These are phyloP conservation scores for Tillandsia fasciculata DNA, from an alignment of 176 grass and related monocot genomes.

Conservation along the genomic window DNA sequence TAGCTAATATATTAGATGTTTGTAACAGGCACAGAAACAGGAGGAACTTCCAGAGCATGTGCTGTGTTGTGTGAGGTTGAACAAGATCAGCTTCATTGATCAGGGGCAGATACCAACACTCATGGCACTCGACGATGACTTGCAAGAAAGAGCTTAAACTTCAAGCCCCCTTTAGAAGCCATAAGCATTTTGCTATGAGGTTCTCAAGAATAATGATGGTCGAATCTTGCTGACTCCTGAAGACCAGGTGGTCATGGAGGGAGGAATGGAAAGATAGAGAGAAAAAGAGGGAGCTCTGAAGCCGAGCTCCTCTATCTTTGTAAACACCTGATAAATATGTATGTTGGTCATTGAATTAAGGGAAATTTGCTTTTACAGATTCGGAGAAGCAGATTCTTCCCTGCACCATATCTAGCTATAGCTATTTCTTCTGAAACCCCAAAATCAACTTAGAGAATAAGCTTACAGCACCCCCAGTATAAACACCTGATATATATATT, in stretches of 20 bases:
- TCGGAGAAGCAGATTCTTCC: neutral
- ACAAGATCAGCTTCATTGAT: conserved; percentile 66
- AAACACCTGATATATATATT: too few species aligned
- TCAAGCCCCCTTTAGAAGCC: neutral
- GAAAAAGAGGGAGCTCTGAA: neutral
- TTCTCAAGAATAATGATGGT: too few species aligned
- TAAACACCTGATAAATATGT: neutral
- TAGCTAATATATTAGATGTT: conserved; percentile 9
- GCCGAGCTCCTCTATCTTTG: neutral
- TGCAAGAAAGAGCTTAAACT: conserved; percentile 1
- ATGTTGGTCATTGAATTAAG: neutral
- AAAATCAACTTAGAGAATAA: too few species aligned
- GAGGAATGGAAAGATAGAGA: too few species aligned
- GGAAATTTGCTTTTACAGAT: neutral
- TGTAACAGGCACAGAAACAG: conserved; percentile 87
- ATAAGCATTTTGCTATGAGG: too few species aligned
- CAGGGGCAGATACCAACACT: conserved; percentile 76
- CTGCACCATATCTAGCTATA: neutral
- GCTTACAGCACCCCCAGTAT: neutral
- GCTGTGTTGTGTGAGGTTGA: conserved; percentile 76
- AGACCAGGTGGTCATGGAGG: neutral
- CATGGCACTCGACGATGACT: conserved; percentile 50
- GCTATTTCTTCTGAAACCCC: too few species aligned
- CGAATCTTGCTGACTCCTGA: neutral
- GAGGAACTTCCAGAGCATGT: conserved; percentile 96